Base-by-base conservation (phyloP, 345 rosid genomes). In the Geranium brycei region DNA sequence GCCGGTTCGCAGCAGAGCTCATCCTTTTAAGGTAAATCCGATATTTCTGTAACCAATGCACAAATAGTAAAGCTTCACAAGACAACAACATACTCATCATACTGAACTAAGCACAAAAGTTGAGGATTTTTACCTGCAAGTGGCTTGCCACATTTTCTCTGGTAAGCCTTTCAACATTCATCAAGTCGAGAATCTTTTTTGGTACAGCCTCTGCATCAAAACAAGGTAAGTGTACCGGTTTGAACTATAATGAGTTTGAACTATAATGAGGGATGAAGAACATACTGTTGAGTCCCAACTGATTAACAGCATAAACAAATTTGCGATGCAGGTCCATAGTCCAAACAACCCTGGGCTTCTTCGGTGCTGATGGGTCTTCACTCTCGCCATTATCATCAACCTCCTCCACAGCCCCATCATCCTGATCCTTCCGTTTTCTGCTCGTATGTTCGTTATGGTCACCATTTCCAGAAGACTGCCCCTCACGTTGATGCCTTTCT, bases 71-170 rank as follows among this genome's bases (percentile, higher is more conserved):
- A 47, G 13, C 15, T 47, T 47, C 53, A 47, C 15, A 47, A 10
- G 15, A 8, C 53, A 47, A 47, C 1, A 35, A 6, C 3, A 13
- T 47, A 47, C 53, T 6, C 14, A 6, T 2, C 53, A 47, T 38
- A 38, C 47, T 38, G 11, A 47, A 47, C 53, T 47, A 13, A 47
- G 53, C 41, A 35, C 41, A 66, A 72, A 11, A 4, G 41, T 35
- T 23, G 28, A 23, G 28, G 28, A 38, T 23, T 23, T 23, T 35
- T 47, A 47, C 99, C 95, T 93, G 97, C 69, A 93, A 76, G 78
- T 93, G 99, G 68, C 99, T 90, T 40, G 99, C 99, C 41, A 93
- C 99, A 73, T 93, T 93, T 80, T 93, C 96, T 74, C 99, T 90
- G 5, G 97, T 88, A 68, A 90, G 87, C 68, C 87, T 83, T 61